Evolutionary conservation across 1,139 yeast genomes (phyloP).

Genomic region (Yamadazyma dushanensis): DNA sequence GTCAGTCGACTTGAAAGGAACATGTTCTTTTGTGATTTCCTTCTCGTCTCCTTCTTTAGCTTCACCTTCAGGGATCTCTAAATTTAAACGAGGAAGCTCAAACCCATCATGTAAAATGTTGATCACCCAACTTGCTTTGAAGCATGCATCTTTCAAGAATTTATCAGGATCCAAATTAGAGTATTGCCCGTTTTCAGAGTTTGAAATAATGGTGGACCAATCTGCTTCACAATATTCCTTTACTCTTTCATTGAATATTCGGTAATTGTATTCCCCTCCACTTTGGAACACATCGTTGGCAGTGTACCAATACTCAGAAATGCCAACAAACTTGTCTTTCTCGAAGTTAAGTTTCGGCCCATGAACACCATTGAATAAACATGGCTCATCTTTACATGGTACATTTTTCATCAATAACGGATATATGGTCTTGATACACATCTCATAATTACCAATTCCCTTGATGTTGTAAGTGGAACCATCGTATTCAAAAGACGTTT

Average conservation of each 20-base stretch:
- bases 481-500: constrained; percentile 37
- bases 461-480: constrained; percentile 48
- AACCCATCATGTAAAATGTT: constrained; percentile 79
- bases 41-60: constrained; percentile 20
- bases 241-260: constrained; percentile 58
- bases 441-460: constrained; percentile 71
- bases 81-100: constrained; percentile 63
- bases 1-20: constrained; percentile 62
- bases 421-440: constrained; percentile 65
- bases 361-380: constrained; percentile 79
- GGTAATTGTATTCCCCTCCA: constrained; percentile 74
- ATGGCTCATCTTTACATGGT: constrained; percentile 75
- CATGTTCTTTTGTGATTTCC: constrained; percentile 36
- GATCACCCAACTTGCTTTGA: constrained; percentile 81
- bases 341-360: constrained; percentile 71
- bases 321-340: constrained; percentile 73
- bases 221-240: constrained; percentile 64
- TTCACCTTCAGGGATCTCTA: constrained; percentile 37
- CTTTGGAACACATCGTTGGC: constrained; percentile 77
- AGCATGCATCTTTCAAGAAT: constrained; percentile 65
- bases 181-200: constrained; percentile 52
- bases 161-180: constrained; percentile 46
- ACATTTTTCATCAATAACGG: constrained; percentile 68
- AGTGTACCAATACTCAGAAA: constrained; percentile 84
- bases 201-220: constrained; percentile 54